These are phyloP conservation scores for Salvia sclarea DNA, from an alignment of 305 asterid genomes.

Conservation along the genomic window DNA sequence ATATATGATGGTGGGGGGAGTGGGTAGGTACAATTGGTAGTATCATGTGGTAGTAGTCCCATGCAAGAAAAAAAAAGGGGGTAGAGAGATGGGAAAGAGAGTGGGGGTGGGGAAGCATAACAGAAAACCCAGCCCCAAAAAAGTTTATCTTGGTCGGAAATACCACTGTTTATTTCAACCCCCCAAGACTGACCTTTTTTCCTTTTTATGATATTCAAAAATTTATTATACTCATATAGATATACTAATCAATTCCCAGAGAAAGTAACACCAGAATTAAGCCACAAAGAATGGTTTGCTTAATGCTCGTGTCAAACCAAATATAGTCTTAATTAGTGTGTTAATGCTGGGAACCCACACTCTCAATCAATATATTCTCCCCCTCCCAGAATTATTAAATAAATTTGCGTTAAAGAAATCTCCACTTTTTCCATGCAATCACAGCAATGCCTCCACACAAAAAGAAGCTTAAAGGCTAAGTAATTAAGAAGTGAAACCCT, in stretches of 20 bases:
- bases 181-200: slow-evolving; percentile 34
- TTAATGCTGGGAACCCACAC: slow-evolving; percentile 38
- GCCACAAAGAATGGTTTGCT: slow-evolving; percentile 39
- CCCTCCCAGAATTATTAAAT: slow-evolving; percentile 9
- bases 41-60: slow-evolving; percentile 41
- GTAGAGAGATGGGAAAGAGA: slow-evolving; percentile 16
- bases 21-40: slow-evolving; percentile 32
- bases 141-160: slow-evolving; percentile 51
- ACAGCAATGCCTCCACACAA: slow-evolving; percentile 34
- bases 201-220: slow-evolving; percentile 24
- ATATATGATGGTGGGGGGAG: background rate
- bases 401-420: slow-evolving; percentile 14
- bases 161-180: slow-evolving; percentile 47
- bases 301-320: slow-evolving; percentile 43
- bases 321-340: slow-evolving; percentile 13
- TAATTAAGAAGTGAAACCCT: slow-evolving; percentile 62
- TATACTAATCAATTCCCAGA: background rate
- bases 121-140: slow-evolving; percentile 41
- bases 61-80: slow-evolving; percentile 38
- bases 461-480: slow-evolving; percentile 80
- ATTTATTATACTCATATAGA: background rate
- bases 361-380: slow-evolving; percentile 37
- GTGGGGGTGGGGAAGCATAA: slow-evolving; percentile 29
- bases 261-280: slow-evolving; percentile 29
- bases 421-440: slow-evolving; percentile 50